Evolutionary conservation across 1,284 basidiomycete genomes (phyloP), one percentile per base, ranked within the genome.

Genomic region (Cutaneotrichosporon sp.): DNA sequence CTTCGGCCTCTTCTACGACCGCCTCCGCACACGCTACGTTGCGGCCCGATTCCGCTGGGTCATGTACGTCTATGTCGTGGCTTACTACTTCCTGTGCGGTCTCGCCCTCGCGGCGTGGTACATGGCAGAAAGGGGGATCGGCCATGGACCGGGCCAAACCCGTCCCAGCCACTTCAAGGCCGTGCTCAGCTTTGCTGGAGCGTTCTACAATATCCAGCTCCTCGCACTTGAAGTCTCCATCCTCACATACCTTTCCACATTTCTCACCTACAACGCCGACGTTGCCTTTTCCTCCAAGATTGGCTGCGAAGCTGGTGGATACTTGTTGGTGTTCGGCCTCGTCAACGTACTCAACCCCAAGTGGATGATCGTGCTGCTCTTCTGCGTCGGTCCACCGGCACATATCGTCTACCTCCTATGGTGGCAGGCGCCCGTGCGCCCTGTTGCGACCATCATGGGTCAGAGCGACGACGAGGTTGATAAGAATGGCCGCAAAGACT

Each of bases 181-280:
- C 4, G 52, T 60, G 18, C 62, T 66, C 18, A 31, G 51, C 13
- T 66, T 66, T 34, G 32, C 62, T 0, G 65, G 65, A 31, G 65
- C 65, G 0, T 66, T 66, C 62, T 66, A 66, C 65, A 66, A 66
- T 51, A 59, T 66, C 47, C 65, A 66, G 57, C 65, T 66, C 10
- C 65, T 66, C 60, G 59, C 65, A 7, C 62, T 66, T 38, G 65
- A 66, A 52, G 65, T 66, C 7, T 61, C 60, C 13, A 42, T 64
- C 38, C 47, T 66, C 26, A 66, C 65, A 16, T 66, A 66, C 50
- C 62, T 66, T 36, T 61, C 62, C 7, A 66, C 65, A 1, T 66
- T 66, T 52, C 52, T 66, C 8, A 66, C 65, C 8, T 66, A 66
- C 60, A 61, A 56, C 26, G 65, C 65, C 47, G 65, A 66, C 57